Percentiles rank a stretch among this genome's conserved stretches.
Conservation (phyloP, 2,329 filamentous ascomycete genomes). For the Elsinoe arachidis region DNA sequence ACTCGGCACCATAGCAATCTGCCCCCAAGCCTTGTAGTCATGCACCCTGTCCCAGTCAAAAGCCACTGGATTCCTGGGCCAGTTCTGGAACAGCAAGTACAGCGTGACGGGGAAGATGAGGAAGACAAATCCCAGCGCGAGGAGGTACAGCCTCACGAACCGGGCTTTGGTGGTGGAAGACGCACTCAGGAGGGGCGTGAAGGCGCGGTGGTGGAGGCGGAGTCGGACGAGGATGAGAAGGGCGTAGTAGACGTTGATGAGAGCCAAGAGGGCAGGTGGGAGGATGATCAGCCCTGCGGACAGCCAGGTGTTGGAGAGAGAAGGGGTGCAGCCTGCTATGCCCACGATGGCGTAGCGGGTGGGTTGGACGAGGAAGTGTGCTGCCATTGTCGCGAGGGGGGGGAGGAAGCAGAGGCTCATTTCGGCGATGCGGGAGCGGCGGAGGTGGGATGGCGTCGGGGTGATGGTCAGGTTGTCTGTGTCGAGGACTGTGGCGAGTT, state of each 20-base stretch:
- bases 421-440: conserved; percentile 42
- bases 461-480: conserved; percentile 46
- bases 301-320: conserved; percentile 50
- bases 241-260: conserved; percentile 51
- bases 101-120: conserved; percentile 46
- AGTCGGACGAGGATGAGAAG: conserved; percentile 54
- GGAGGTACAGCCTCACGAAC: conserved; percentile 53
- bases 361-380: conserved; percentile 53
- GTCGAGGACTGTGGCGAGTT: conserved; percentile 52
- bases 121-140: conserved; percentile 44
- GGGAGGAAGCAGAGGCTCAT: conserved; percentile 47
- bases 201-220: conserved; percentile 49
- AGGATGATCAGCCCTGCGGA: conserved; percentile 46
- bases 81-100: conserved; percentile 42
- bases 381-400: conserved; percentile 46
- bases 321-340: conserved; percentile 50
- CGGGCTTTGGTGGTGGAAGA: conserved; percentile 49
- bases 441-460: conserved; percentile 40
- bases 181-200: conserved; percentile 47
- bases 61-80: conserved; percentile 21
- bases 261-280: conserved; percentile 48
- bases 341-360: conserved; percentile 50
- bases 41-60: conserved; percentile 47
- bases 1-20: conserved; percentile 41
- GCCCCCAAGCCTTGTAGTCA: conserved; percentile 38